Evolutionary conservation across 331 rosid species (phyloP).

Genomic region (Malus hybrid): DNA sequence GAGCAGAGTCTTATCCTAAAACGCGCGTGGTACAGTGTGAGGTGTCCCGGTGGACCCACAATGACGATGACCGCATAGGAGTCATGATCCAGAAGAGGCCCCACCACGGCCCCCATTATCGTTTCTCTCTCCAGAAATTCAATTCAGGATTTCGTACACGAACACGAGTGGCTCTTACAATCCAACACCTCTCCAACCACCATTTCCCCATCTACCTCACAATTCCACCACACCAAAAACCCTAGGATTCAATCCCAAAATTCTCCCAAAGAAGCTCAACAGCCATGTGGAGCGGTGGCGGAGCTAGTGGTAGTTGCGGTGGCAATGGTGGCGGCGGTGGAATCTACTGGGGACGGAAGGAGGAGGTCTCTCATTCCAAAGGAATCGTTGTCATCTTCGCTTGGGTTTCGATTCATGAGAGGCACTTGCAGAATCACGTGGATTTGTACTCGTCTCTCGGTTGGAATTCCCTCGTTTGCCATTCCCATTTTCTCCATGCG

Average conservation of each 20-base stretch:
- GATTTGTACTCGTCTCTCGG: constrained; percentile 70
- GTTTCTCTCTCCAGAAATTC: too few species aligned
- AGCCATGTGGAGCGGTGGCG: constrained; percentile 42
- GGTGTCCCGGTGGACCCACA: neutral
- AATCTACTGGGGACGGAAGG: constrained; percentile 79
- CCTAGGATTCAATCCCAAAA: neutral
- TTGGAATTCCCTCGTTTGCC: constrained; percentile 84
- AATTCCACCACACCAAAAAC: constrained; percentile 9
- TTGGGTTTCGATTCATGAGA: constrained; percentile 77
- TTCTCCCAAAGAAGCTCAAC: neutral
- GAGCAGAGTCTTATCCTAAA: neutral
- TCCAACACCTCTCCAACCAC: neutral
- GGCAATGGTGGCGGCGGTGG: constrained; percentile 22
- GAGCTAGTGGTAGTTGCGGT: constrained; percentile 8
- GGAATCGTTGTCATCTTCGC: constrained; percentile 79
- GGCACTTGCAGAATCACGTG: constrained; percentile 39
- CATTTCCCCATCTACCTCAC: neutral
- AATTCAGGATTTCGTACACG: neutral
- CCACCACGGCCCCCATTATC: neutral
- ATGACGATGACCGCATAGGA: neutral
- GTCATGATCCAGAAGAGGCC: neutral
- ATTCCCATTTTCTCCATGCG: constrained; percentile 76
- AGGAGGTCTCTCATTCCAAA: constrained; percentile 39
- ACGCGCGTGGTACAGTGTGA: neutral
- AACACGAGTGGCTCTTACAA: neutral